Evolutionary conservation across 495 filamentous ascomycete species (phyloP).

Genomic region (Daldinia childiae): DNA sequence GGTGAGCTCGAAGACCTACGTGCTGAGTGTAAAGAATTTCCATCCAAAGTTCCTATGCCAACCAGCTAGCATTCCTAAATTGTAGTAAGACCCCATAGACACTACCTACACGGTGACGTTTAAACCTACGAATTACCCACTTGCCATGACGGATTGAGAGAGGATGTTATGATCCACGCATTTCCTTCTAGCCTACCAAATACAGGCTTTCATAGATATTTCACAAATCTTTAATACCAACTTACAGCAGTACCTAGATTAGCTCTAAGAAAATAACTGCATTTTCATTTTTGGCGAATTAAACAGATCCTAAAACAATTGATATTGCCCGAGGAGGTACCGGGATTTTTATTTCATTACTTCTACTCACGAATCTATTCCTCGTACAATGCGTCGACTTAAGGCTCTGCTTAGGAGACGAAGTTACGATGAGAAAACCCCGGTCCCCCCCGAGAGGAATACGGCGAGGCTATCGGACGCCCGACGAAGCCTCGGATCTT

Average conservation of each 20-base stretch:
- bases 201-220: background rate
- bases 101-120: background rate
- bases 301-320: background rate
- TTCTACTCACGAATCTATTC: background rate
- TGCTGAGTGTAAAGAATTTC: background rate
- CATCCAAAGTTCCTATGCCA: background rate
- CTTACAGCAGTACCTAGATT: background rate
- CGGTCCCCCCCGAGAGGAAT: background rate
- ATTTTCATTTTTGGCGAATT: background rate
- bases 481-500: background rate
- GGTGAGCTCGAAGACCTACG: background rate
- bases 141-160: background rate
- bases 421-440: background rate
- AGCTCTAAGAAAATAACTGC: background rate
- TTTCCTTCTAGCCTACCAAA: background rate
- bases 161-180: background rate
- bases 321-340: background rate
- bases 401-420: conserved; percentile 19
- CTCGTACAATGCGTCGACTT: conserved; percentile 10
- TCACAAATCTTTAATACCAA: background rate
- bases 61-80: background rate
- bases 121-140: background rate
- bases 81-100: background rate
- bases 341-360: background rate
- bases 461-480: background rate